Conservation (phyloP, 345 rosid genomes). For the Corchorus olitorius region DNA sequence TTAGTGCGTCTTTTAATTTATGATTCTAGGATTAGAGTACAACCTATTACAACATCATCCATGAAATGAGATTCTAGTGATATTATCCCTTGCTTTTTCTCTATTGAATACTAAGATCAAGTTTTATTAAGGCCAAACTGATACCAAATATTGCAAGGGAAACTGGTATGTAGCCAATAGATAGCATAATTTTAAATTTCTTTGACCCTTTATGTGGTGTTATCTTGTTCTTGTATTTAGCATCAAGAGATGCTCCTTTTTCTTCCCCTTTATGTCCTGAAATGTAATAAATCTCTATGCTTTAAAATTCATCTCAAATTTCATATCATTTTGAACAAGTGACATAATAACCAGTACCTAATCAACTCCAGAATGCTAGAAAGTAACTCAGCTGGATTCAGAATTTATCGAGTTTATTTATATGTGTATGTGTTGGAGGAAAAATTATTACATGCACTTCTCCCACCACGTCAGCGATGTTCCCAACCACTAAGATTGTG, state of each 20-base stretch:
- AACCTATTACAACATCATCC: neutral
- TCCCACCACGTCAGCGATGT: no score
- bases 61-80: neutral
- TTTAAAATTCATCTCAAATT: neutral
- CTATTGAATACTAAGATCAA: neutral
- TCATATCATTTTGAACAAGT: neutral
- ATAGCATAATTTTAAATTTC: neutral
- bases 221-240: neutral
- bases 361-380: neutral
- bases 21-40: neutral
- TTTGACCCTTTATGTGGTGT: neutral
- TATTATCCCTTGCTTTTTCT: neutral
- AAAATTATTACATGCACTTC: no score
- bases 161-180: neutral
- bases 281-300: neutral
- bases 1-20: neutral
- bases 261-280: neutral
- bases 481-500: no score
- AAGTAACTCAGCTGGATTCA: neutral
- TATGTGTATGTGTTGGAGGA: neutral
- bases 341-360: neutral
- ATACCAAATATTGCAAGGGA: neutral
- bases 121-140: constrained; percentile 1
- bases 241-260: neutral
- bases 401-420: neutral